Base-by-base conservation (phyloP, 345 rosid species). In the Murraya koenigii region DNA sequence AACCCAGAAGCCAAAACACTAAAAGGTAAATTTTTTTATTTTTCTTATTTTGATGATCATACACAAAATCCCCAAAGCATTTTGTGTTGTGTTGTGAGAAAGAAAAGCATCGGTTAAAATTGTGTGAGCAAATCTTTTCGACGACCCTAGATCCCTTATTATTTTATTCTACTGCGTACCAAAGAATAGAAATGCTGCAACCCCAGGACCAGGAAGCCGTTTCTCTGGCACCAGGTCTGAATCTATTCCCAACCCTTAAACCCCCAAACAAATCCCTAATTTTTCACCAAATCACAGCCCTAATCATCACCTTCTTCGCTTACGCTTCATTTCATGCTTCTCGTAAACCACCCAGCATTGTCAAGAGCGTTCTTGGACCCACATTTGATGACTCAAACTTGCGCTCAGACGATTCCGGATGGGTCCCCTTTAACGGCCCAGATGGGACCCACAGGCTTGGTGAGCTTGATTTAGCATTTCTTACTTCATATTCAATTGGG, bases 271-370 rank as follows among this genome's bases (percentile, higher is more conserved):
- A 80, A 81, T 84, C 91, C 89, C 83, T 91, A 39, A 35, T 78
- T 75, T 95, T 93, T 84, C 94, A 95, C 81, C 90, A 86, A 85
- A 75, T 86, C 78, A 30, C 80, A 17, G 85, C 88, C 72, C 84
- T 93, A 6, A 30, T 86, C 79, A 76, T 95, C 77, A 93, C 99
- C 0, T 93, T 93, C 80, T 74, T 93, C 38, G 96, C 97, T 26
- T 92, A 95, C 47, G 97, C 98, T 39, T 92, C 98, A 14, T 95
- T 95, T 76, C 98, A 95, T 69, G 99, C 98, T 64, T 95, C 99
- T 14, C 88, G 97, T n/a, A 95, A 95, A 78, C 97, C 98, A 35
- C 96, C 93, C 1, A 95, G 98, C 87, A 93, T 95, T 32, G 98
- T 93, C 72, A 95, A 95, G 81, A 93, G 97, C 80, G 89, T 92